A percentile compares a stretch with the other conserved stretches of the same genome.
Conservation (phyloP, 2,329 filamentous ascomycete species). For the Colletotrichum cereale region DNA sequence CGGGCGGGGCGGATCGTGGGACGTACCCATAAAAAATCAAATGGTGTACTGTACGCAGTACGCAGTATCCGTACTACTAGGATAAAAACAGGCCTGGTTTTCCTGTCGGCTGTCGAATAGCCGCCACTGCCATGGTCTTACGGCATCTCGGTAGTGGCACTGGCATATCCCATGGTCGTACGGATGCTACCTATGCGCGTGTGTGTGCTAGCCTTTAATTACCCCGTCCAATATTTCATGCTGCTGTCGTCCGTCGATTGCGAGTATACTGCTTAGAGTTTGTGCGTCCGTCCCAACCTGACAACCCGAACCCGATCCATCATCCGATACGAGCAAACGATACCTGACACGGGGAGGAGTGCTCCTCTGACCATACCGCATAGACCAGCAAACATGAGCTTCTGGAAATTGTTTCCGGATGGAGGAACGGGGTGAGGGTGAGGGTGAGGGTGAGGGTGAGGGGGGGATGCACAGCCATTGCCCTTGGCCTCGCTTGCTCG, state of each 20-base stretch:
- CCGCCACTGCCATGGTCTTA: neutral
- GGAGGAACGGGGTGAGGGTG: neutral
- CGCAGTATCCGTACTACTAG: too few relatives aligned
- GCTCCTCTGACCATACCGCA: neutral
- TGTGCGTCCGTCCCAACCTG: conserved; percentile 38
- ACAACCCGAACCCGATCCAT: conserved; percentile 15
- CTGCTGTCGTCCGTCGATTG: neutral
- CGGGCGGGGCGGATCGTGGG: neutral
- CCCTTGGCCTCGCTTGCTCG: neutral
- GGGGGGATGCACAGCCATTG: neutral
- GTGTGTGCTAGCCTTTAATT: neutral
- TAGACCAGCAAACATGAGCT: neutral
- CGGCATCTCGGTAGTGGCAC: neutral
- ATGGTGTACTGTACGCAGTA: neutral
- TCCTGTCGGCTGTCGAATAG: neutral
- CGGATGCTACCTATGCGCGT: neutral
- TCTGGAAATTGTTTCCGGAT: neutral
- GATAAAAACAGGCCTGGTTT: neutral
- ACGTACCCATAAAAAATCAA: neutral
- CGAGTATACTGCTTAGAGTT: conserved; percentile 24
- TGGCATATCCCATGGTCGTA: neutral
- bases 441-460: too few relatives aligned
- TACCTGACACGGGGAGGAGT: conserved; percentile 16
- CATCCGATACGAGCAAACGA: conserved; percentile 35
- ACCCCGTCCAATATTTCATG: neutral